phyloP scores from a whole-genome alignment of 768 basidiomycete species.

The Suillus occidentalis region DNA sequence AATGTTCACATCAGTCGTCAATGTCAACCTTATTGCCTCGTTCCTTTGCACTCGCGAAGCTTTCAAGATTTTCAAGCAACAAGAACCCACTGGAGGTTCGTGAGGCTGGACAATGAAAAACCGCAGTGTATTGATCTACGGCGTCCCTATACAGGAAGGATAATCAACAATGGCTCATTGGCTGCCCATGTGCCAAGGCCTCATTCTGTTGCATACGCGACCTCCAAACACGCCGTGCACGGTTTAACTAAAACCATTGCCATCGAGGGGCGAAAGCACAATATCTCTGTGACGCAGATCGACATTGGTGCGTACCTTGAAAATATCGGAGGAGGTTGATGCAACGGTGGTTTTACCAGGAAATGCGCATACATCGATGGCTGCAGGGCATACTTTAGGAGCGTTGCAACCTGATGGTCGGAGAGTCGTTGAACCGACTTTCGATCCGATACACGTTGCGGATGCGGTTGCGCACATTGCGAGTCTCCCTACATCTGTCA shows the following conservation, averaged over 20 bases:
- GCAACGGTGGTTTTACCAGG: slow-evolving; percentile 36
- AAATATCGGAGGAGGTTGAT: slow-evolving; percentile 2
- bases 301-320: slow-evolving; percentile 64
- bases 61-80: slow-evolving; percentile 68
- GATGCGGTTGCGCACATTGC: slow-evolving; percentile 72
- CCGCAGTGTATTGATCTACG: slow-evolving; percentile 1
- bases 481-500: slow-evolving; percentile 63
- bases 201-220: slow-evolving; percentile 61
- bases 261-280: slow-evolving; percentile 71
- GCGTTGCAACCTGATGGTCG: slow-evolving; percentile 70
- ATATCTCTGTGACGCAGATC: slow-evolving; percentile 79
- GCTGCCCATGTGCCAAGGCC: slow-evolving; percentile 73
- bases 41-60: slow-evolving; percentile 82
- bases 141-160: slow-evolving; percentile 46
- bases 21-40: slow-evolving; percentile 69
- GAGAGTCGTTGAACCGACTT: slow-evolving; percentile 55
- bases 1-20: slow-evolving; percentile 62
- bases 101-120: neutral
- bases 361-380: slow-evolving; percentile 70
- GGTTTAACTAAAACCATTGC: slow-evolving; percentile 77
- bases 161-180: slow-evolving; percentile 87
- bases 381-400: slow-evolving; percentile 44
- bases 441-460: slow-evolving; percentile 73
- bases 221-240: slow-evolving; percentile 77
- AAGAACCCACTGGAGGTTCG: slow-evolving; percentile 70